phyloP scores from a whole-genome alignment of 768 basidiomycete genomes.

The Xanthoconium purpureum region DNA sequence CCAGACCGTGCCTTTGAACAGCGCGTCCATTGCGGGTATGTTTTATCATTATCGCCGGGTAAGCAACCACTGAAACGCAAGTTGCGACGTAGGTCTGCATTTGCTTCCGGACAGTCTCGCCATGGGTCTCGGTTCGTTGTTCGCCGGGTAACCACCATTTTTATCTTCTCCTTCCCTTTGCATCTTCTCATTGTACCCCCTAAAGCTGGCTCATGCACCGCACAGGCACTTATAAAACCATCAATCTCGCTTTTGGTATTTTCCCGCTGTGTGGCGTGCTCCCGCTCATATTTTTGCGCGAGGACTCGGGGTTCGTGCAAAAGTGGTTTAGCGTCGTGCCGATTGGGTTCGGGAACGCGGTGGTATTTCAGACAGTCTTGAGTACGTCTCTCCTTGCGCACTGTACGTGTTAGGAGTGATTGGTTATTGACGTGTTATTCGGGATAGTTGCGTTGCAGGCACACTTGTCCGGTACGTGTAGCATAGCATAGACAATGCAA shows the following conservation, averaged over 20 bases:
- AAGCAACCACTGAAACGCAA: background rate
- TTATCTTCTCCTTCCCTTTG: background rate
- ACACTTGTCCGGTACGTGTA: background rate
- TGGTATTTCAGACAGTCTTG: conserved; percentile 8
- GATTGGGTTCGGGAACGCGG: background rate
- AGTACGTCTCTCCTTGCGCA: background rate
- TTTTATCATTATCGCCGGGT: background rate
- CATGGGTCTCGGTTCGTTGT: conserved; percentile 49
- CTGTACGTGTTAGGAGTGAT: too few species aligned
- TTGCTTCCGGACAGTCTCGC: conserved; percentile 48
- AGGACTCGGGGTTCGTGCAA: conserved; percentile 23
- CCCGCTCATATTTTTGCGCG: conserved; percentile 31
- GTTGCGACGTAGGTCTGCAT: conserved; percentile 37
- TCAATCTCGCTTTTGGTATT: conserved; percentile 48
- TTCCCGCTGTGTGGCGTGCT: conserved; percentile 45
- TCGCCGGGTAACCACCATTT: conserved; percentile 39
- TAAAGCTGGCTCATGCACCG: conserved; percentile 46
- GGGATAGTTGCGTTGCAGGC: conserved; percentile 2
- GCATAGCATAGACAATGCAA: background rate
- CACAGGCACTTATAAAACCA: conserved; percentile 48
- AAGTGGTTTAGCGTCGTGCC: conserved; percentile 19
- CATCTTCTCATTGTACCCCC: background rate
- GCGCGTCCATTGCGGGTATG: conserved; percentile 61
- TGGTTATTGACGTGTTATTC: background rate
- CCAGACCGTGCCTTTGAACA: conserved; percentile 69